Evolutionary conservation across 2,329 filamentous ascomycete species (phyloP), one percentile per base, ranked within the genome.

Genomic region (Thelonectria rubi): DNA sequence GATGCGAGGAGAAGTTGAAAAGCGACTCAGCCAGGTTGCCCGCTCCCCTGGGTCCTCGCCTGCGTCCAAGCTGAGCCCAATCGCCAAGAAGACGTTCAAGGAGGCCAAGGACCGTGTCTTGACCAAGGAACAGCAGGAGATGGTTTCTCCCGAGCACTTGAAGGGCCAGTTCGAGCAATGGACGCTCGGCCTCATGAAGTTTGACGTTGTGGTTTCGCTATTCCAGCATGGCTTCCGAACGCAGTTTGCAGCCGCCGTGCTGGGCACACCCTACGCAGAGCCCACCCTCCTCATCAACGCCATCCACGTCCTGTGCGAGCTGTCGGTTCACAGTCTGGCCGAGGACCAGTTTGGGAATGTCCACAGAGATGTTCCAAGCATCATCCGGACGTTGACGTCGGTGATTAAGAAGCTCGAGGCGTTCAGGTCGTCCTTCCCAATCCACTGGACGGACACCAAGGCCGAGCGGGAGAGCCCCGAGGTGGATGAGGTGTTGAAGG

Each of bases 341-440:
- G 94, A 98, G 76, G 94, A 98, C 74, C 84, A 85, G 48, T 95
- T 88, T 72, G 94, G 94, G 14, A 91, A 92, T 68, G 94, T 96
- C n/a, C 90, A 96, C 67, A 84, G 88, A 45, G 91, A 95, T 65
- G 88, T 98, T 2, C 87, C 91, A 1, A 79, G 79, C 50, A 89
- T 97, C 58, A 86, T 97, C 52, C 86, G 90, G 48, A 86, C 88
- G 1, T 86, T 96, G 63, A 94, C 92, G 0, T 69, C 75, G 0
- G 88, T 91, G 0, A 88, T 93, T 58, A 83, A 80, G 56, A 87
- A 87, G 66, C 79, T 97, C 3, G 90, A 97, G 70, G 78, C 74
- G 1, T 93, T 96, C 72, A 83, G 88, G 65, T 75, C 76, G 8
- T 77, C 71, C 2, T 79, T 90, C 45, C 82, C 86, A 1, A 76